These are phyloP conservation scores for Citrullus mucosospermus DNA, from an alignment of 306 rosid genomes.

Conservation along the genomic window DNA sequence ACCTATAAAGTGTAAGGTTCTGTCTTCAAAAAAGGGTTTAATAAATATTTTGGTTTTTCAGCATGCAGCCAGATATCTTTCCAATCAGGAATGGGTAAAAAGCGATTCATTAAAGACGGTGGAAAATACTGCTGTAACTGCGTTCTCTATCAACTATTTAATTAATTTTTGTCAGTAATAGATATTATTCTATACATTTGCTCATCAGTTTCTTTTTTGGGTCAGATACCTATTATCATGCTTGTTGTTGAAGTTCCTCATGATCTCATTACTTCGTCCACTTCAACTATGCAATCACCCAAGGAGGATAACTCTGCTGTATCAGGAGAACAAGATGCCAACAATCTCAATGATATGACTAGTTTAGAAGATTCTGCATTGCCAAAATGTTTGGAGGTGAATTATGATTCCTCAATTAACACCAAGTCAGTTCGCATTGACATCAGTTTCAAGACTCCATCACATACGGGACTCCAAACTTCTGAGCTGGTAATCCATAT, in stretches of 20 bases:
- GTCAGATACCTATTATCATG: slow-evolving; percentile 89
- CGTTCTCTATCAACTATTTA: slow-evolving; percentile 11
- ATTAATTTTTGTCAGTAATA: slow-evolving; percentile 7
- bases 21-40: not conserved
- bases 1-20: too few relatives aligned
- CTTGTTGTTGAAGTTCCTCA: slow-evolving; percentile 92
- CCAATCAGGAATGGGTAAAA: slow-evolving; percentile 94
- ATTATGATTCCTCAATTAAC: slow-evolving; percentile 26
- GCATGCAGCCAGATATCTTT: slow-evolving; percentile 99
- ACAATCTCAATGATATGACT: slow-evolving; percentile 28
- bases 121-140: slow-evolving; percentile 89
- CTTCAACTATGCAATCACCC: slow-evolving; percentile 61
- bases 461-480: slow-evolving; percentile 93
- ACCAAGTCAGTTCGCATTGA: slow-evolving; percentile 77
- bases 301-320: slow-evolving; percentile 42
- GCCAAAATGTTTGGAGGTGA: slow-evolving; percentile 39
- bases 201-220: slow-evolving; percentile 18
- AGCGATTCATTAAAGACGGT: slow-evolving; percentile 80
- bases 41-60: slow-evolving; percentile 22
- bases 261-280: slow-evolving; percentile 43
- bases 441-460: slow-evolving; percentile 81
- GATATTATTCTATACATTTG: not conserved
- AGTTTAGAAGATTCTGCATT: slow-evolving; percentile 43
- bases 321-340: slow-evolving; percentile 33
- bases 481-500: slow-evolving; percentile 58